Evolutionary conservation across 2,329 filamentous ascomycete genomes (phyloP).

Genomic region (Parastagonospora avenae): DNA sequence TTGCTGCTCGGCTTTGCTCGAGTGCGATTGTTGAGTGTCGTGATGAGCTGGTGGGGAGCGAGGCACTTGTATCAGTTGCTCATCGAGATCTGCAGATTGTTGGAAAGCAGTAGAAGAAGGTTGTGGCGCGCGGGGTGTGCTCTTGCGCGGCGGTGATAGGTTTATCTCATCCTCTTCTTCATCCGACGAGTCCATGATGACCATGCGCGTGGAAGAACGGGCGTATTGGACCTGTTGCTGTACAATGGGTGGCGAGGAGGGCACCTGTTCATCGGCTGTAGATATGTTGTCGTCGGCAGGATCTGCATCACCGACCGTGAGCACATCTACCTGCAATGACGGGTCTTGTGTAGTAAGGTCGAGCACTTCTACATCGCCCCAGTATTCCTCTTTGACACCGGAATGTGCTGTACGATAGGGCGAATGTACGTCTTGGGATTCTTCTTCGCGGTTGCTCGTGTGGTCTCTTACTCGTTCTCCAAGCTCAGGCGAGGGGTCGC

Average conservation of each 20-base stretch:
- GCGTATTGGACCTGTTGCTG: slow-evolving; percentile 17
- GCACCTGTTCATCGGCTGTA: slow-evolving; percentile 5
- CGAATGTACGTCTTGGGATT: too few relatives aligned
- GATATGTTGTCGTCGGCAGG: background rate
- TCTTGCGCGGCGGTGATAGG: slow-evolving; percentile 9
- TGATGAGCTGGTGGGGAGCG: slow-evolving; percentile 24
- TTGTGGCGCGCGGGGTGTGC: background rate
- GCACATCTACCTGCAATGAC: background rate
- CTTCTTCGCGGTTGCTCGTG: too few relatives aligned
- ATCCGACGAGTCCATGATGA: slow-evolving; percentile 27
- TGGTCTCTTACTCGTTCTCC: slow-evolving; percentile 9
- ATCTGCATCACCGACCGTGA: background rate
- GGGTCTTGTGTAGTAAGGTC: background rate
- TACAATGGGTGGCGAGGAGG: slow-evolving; percentile 17
- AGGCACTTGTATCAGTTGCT: slow-evolving; percentile 26
- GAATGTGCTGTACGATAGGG: background rate
- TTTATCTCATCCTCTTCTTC: slow-evolving; percentile 11
- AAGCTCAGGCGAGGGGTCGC: slow-evolving; percentile 24
- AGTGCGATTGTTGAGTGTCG: slow-evolving; percentile 34
- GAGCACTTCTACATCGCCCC: background rate
- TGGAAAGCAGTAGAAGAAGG: slow-evolving; percentile 8
- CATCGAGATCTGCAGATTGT: slow-evolving; percentile 22
- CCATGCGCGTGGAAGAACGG: slow-evolving; percentile 31
- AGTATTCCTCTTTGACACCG: too few relatives aligned
- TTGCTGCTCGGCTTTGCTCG: slow-evolving; percentile 41